Conservation (phyloP, 2,329 filamentous ascomycete genomes). For the Orbilia oligospora region DNA sequence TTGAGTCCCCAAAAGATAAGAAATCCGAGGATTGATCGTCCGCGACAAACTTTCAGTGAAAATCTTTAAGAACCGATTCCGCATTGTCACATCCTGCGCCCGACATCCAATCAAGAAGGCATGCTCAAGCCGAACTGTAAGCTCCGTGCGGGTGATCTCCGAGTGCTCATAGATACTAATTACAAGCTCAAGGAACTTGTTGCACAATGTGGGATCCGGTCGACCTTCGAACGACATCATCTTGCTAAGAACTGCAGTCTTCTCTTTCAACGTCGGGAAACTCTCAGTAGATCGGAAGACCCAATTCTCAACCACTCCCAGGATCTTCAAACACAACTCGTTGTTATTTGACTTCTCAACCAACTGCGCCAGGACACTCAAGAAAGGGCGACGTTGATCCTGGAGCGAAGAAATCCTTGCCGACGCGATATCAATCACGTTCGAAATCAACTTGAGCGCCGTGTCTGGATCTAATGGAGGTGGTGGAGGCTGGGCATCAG, state of each 20-base stretch:
- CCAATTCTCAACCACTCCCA: constrained; percentile 95
- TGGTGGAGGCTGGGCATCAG: constrained; percentile 72
- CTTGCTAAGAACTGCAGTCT: constrained; percentile 98
- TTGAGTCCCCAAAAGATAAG: constrained; percentile 84
- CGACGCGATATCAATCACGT: constrained; percentile 92
- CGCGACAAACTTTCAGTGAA: constrained; percentile 96
- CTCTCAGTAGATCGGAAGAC: constrained; percentile 95
- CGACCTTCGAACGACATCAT: constrained; percentile 96
- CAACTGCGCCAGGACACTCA: constrained; percentile 92
- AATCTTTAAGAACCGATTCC: constrained; percentile 94
- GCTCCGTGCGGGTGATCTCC: constrained; percentile 92
- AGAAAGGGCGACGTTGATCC: constrained; percentile 90
- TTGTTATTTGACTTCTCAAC: constrained; percentile 95
- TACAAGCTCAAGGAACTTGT: constrained; percentile 93
- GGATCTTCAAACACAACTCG: constrained; percentile 88
- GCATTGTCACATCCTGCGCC: constrained; percentile 94
- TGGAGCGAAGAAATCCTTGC: constrained; percentile 92
- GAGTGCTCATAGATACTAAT: constrained; percentile 98
- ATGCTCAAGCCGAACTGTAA: constrained; percentile 97
- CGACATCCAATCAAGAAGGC: constrained; percentile 96
- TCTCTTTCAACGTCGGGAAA: constrained; percentile 97
- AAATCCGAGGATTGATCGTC: constrained; percentile 87
- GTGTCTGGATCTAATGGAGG: constrained; percentile 83
- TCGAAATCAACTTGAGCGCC: constrained; percentile 92
- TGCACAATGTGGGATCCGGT: constrained; percentile 84